These are phyloP conservation scores for Xylaria digitata DNA, from an alignment of 2,329 filamentous ascomycete species.

Conservation along the genomic window DNA sequence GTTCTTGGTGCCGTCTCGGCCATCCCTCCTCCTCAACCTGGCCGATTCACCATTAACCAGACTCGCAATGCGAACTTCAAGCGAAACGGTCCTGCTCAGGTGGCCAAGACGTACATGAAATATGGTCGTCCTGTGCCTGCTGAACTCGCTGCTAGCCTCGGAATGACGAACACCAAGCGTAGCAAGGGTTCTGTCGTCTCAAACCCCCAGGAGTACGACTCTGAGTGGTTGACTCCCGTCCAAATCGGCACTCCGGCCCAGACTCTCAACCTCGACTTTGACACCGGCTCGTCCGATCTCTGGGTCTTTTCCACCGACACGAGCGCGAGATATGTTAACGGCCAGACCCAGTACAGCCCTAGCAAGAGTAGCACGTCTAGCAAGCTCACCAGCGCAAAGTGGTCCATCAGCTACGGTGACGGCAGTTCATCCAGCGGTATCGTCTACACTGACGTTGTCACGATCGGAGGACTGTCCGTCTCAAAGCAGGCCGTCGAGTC, in stretches of 20 bases:
- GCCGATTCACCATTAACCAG: conserved; percentile 38
- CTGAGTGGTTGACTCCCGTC: conserved; percentile 44
- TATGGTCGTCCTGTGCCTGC: conserved; percentile 38
- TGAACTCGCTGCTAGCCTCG: conserved; percentile 33
- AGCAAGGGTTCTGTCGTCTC: conserved; percentile 31
- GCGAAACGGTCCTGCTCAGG: conserved; percentile 35
- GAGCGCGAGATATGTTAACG: conserved; percentile 31
- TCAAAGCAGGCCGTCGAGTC: conserved; percentile 44
- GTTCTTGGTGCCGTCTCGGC: conserved; percentile 35
- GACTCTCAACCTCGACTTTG: conserved; percentile 46
- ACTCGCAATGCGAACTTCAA: conserved; percentile 39
- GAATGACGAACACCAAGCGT: conserved; percentile 32
- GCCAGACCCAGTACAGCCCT: conserved; percentile 43
- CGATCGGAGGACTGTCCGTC: conserved; percentile 35
- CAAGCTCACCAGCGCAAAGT: conserved; percentile 37
- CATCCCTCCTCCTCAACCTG: conserved; percentile 33
- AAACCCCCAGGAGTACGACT: conserved; percentile 36
- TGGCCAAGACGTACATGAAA: conserved; percentile 43
- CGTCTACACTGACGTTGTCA: conserved; percentile 47
- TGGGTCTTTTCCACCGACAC: conserved; percentile 46
- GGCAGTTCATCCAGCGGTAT: conserved; percentile 45
- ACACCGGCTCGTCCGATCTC: conserved; percentile 47
- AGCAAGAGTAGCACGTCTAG: conserved; percentile 38
- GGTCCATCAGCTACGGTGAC: conserved; percentile 45
- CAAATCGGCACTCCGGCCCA: conserved; percentile 44